Base-by-base conservation (phyloP, 106 monocot genomes). In the Phalaenopsis aphrodite region DNA sequence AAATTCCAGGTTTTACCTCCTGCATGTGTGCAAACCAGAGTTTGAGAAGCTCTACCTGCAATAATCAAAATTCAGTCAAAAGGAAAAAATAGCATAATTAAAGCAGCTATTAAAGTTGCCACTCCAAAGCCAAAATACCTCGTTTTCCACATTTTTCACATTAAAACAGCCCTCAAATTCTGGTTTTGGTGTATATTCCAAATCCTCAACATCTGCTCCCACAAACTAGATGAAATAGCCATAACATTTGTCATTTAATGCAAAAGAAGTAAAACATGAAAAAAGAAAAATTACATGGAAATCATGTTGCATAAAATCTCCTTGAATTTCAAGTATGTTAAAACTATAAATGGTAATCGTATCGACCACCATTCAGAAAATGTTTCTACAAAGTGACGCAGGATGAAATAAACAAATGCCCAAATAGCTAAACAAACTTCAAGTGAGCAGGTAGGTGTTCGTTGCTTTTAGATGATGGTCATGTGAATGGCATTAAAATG, bases 161-260 rank as follows among this genome's bases (percentile, higher is more conserved):
- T 87, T 87, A 81, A 99, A 99, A 75, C 56, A 92, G 18, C 98
- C 98, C 87, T 99, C 94, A 78, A 88, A 99, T 91, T 99, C 98
- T 80, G 98, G 90, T 86, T 99, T 99, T 69, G 98, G 98, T 1
- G 98, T 94, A 79, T 99, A 99, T 61, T 99, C 98, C 88, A 99
- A 78, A 81, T 99, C 94, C 79, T 99, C 98, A 84, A 99, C 94
- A 80, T 99, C 92, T 76, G 89, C 89, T 19, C 98, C 98, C 16
- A 99, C 98, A 84, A 92, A 94, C 98, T 99, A 80, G 12, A 83
- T 74, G 36, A 42, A 77, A 46, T 79, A 37, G 18, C 23, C 7
- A 18, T 7, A 49, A 23, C 30, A 24, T 76, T 76, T 43, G 49
- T 42, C 24, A 76, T 49, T 48, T 12, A 52, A 45, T 74, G 43